Conservation (phyloP, 2,329 filamentous ascomycete species). For the Apiospora marii region DNA sequence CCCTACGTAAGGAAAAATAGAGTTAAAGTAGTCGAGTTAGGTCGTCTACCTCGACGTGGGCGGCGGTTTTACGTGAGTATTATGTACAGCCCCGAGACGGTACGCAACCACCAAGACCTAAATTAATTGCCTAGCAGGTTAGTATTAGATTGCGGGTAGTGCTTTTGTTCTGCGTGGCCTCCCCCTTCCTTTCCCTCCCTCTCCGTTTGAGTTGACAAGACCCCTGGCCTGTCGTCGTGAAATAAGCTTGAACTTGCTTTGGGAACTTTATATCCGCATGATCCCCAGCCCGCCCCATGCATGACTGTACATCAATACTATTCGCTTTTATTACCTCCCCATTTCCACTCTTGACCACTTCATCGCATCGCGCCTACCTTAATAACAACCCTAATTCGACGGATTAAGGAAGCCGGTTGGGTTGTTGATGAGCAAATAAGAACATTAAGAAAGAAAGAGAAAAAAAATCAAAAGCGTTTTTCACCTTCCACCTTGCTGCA, state of each 20-base stretch:
- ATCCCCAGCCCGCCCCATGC: slow-evolving; percentile 21
- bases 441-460: no score
- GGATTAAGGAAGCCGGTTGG: not conserved
- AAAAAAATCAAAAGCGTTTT: no score
- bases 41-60: not conserved
- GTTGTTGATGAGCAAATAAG: not conserved
- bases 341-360: slow-evolving; percentile 19
- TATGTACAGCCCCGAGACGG: not conserved
- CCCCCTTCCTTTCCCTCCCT: not conserved
- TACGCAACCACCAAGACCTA: slow-evolving; percentile 10
- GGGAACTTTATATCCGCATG: slow-evolving; percentile 25
- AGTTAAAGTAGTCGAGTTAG: not conserved
- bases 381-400: slow-evolving; percentile 17
- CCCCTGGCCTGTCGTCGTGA: slow-evolving; percentile 24
- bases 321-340: not conserved
- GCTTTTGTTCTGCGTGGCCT: not conserved
- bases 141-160: not conserved
- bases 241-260: slow-evolving; percentile 26
- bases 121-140: slow-evolving; percentile 13
- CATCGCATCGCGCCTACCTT: slow-evolving; percentile 22
- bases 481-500: not conserved
- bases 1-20: slow-evolving; percentile 3
- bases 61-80: slow-evolving; percentile 18
- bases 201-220: not conserved
- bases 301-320: not conserved